Percentiles rank a stretch among this genome's conserved stretches.
phyloP scores from a whole-genome alignment of 805 yeast genomes.

The Saccharomycopsis vini region DNA sequence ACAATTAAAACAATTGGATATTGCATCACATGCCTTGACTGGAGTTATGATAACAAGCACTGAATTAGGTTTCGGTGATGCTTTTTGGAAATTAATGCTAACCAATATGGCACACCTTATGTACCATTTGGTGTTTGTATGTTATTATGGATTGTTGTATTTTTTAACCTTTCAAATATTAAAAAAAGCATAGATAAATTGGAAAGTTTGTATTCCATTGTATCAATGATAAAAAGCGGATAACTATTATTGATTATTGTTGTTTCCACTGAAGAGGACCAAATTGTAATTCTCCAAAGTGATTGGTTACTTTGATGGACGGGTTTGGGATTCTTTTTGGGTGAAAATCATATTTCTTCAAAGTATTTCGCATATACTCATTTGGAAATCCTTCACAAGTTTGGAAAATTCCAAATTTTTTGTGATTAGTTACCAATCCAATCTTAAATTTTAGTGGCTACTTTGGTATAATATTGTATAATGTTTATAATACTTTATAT shows the following conservation, averaged over 20 bases:
- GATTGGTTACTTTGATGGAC: slow-evolving; percentile 41
- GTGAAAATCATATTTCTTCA: slow-evolving; percentile 16
- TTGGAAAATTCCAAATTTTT: slow-evolving; percentile 21
- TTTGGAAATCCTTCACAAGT: slow-evolving; percentile 22
- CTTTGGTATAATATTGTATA: background rate
- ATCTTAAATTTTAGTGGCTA: slow-evolving; percentile 17
- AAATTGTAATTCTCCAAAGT: slow-evolving; percentile 13
- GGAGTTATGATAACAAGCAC: slow-evolving; percentile 24
- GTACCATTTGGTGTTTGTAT: slow-evolving; percentile 34
- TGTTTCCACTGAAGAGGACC: slow-evolving; percentile 13
- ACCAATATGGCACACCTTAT: slow-evolving; percentile 33
- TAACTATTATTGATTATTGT: slow-evolving; percentile 28
- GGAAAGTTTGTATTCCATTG: slow-evolving; percentile 30
- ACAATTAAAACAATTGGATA: slow-evolving; percentile 23
- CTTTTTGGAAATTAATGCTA: slow-evolving; percentile 23
- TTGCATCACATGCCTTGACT: slow-evolving; percentile 31
- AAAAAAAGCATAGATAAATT: slow-evolving; percentile 19
- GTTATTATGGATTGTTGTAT: slow-evolving; percentile 25
- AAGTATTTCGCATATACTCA: slow-evolving; percentile 25
- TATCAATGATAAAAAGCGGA: slow-evolving; percentile 30
- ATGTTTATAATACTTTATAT: slow-evolving; percentile 24
- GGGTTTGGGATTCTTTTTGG: slow-evolving; percentile 37
- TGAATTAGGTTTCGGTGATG: slow-evolving; percentile 39
- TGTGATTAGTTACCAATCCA: slow-evolving; percentile 21
- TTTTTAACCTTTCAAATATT: slow-evolving; percentile 25